A percentile compares a stretch with the other conserved stretches of the same genome.
Evolutionary conservation across 2,329 filamentous ascomycete species (phyloP).

Genomic region (Cercospora sp.): DNA sequence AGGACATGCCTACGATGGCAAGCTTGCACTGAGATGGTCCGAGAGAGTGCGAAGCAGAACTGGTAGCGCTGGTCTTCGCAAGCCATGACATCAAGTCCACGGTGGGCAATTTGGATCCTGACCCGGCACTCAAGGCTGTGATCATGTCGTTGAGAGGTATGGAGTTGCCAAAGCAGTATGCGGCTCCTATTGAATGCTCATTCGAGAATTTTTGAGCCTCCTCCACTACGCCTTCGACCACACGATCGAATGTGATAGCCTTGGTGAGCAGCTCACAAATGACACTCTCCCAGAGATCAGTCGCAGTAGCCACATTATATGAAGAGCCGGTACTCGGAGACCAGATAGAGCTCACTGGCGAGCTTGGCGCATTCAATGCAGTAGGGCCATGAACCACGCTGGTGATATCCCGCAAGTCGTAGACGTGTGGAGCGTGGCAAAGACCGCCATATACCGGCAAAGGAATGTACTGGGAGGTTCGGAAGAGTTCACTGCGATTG

Average conservation of each 20-base stretch:
- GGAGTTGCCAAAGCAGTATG: conserved; percentile 30
- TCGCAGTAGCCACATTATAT: conserved; percentile 32
- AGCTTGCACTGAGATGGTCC: conserved; percentile 11
- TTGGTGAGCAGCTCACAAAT: conserved; percentile 33
- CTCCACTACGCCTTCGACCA: conserved; percentile 30
- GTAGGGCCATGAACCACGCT: conserved; percentile 22
- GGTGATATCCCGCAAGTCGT: conserved; percentile 33
- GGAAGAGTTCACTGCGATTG: conserved; percentile 31
- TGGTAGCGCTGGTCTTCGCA: not conserved
- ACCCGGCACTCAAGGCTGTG: conserved; percentile 13
- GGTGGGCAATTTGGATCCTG: not conserved
- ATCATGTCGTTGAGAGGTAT: conserved; percentile 32
- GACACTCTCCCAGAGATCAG: conserved; percentile 28
- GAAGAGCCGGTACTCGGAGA: conserved; percentile 39
- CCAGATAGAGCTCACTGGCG: conserved; percentile 29
- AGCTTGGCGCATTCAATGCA: conserved; percentile 23
- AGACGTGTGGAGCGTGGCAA: conserved; percentile 38
- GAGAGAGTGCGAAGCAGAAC: not conserved
- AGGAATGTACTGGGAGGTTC: conserved; percentile 28
- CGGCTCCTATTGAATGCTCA: not conserved
- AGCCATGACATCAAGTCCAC: conserved; percentile 18
- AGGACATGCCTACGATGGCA: conserved; percentile 17
- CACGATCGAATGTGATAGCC: conserved; percentile 34
- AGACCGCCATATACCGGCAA: conserved; percentile 35
- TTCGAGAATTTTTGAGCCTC: not conserved